phyloP scores from a whole-genome alignment of 768 basidiomycete species.

The Lactarius akahatsu region DNA sequence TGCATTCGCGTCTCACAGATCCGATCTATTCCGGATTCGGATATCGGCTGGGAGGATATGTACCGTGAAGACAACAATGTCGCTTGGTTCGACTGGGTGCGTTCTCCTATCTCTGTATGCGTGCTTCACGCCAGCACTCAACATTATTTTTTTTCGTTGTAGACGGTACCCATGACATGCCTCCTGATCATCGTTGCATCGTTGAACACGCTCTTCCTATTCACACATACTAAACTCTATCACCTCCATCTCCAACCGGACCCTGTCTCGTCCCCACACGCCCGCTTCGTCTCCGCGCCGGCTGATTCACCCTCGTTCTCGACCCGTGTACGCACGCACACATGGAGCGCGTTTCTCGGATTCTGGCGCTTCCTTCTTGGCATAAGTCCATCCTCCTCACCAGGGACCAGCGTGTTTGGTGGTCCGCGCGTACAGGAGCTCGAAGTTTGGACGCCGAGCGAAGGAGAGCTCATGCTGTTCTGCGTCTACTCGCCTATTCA shows the following conservation, averaged over 20 bases:
- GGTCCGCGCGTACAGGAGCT: conserved; percentile 65
- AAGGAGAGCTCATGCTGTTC: conserved; percentile 67
- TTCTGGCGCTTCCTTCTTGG: conserved; percentile 70
- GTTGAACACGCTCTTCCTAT: conserved; percentile 63
- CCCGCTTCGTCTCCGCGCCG: conserved; percentile 59
- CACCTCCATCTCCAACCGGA: conserved; percentile 62
- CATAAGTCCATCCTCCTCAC: conserved; percentile 43
- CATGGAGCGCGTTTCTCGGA: conserved; percentile 53
- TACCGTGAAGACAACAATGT: conserved; percentile 61
- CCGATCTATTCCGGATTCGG: conserved; percentile 58
- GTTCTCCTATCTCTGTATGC: conserved; percentile 20
- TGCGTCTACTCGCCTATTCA: conserved; percentile 79
- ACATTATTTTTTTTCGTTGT: conserved; percentile 15
- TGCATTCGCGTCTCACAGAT: conserved; percentile 60
- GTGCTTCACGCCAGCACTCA: not conserved
- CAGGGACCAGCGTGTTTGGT: conserved; percentile 19
- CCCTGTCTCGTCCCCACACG: conserved; percentile 67
- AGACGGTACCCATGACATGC: conserved; percentile 67
- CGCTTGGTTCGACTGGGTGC: conserved; percentile 81
- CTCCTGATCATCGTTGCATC: conserved; percentile 54
- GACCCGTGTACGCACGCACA: conserved; percentile 30
- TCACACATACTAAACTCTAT: conserved; percentile 68
- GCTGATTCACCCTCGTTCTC: conserved; percentile 43
- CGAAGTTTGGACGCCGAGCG: conserved; percentile 75
- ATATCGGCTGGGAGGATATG: conserved; percentile 78